phyloP scores from a whole-genome alignment of 257 asterid species.

The Ehretia macrophylla region DNA sequence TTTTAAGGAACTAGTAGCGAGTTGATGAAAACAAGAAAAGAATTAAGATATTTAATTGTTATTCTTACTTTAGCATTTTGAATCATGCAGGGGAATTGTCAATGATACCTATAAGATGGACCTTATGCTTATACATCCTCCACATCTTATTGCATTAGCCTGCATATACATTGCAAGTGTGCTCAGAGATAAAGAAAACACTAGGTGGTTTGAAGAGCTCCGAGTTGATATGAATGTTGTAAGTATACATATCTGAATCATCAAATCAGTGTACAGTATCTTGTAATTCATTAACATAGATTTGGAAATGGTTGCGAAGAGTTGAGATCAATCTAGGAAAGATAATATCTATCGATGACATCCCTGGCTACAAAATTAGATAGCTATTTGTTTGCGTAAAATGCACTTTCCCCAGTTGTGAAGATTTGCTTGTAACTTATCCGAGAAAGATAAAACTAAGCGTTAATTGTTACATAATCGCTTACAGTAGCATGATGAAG shows the following conservation, averaged over 20 bases:
- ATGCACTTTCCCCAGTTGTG: too few relatives aligned
- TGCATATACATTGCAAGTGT: conserved; percentile 84
- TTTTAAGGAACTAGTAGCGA: too few relatives aligned
- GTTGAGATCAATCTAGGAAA: too few relatives aligned
- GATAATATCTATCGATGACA: too few relatives aligned
- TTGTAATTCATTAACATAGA: too few relatives aligned
- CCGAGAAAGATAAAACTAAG: too few relatives aligned
- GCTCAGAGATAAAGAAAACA: conserved; percentile 79
- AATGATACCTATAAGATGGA: conserved; percentile 97
- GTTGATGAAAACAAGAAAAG: neutral
- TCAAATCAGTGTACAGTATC: neutral
- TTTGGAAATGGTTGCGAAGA: too few relatives aligned
- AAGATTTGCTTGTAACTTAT: too few relatives aligned
- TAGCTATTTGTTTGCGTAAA: too few relatives aligned
- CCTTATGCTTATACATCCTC: conserved; percentile 82
- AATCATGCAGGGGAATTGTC: conserved; percentile 66
- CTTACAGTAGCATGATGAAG: neutral
- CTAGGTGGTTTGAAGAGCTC: conserved; percentile 99
- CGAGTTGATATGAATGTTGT: conserved; percentile 94
- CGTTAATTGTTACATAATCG: neutral
- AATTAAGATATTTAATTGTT: neutral
- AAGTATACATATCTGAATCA: conserved; percentile 16
- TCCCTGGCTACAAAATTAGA: too few relatives aligned
- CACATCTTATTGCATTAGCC: conserved; percentile 82
- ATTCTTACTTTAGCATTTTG: conserved; percentile 12